phyloP scores from a whole-genome alignment of 2,329 filamentous ascomycete species.

The Hypomyces perniciosus region DNA sequence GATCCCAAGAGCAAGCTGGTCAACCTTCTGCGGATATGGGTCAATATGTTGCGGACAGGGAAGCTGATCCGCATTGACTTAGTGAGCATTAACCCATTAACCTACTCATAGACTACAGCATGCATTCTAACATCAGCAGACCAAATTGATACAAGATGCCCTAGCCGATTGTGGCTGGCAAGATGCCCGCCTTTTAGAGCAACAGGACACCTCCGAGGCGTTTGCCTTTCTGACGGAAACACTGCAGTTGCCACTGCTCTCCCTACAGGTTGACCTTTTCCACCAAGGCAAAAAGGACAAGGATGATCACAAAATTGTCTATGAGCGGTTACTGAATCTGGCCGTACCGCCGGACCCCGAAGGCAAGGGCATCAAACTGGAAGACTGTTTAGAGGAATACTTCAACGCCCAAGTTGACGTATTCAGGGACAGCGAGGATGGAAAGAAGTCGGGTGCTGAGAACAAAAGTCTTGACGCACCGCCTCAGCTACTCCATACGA shows the following conservation, averaged over 20 bases:
- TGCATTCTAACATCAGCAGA: constrained; percentile 43
- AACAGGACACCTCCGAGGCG: constrained; percentile 93
- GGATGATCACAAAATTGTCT: constrained; percentile 91
- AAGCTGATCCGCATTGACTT: constrained; percentile 81
- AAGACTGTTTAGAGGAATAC: constrained; percentile 88
- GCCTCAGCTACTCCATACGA: constrained; percentile 23
- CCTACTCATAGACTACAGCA: background rate
- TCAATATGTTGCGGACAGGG: constrained; percentile 82
- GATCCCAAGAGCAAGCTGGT: constrained; percentile 66
- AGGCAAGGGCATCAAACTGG: constrained; percentile 67
- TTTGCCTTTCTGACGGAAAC: constrained; percentile 93
- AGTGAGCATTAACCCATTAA: constrained; percentile 40
- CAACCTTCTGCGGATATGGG: constrained; percentile 79
- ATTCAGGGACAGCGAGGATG: constrained; percentile 60
- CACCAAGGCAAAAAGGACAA: constrained; percentile 80
- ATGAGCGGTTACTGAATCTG: constrained; percentile 84
- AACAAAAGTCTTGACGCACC: constrained; percentile 21
- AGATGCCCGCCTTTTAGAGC: constrained; percentile 68
- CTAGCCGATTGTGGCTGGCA: constrained; percentile 83
- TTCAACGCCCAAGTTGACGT: constrained; percentile 95
- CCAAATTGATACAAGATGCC: constrained; percentile 73
- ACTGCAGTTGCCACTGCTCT: constrained; percentile 78
- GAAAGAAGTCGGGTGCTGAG: constrained; percentile 37
- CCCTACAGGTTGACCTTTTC: constrained; percentile 89
- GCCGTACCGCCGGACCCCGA: constrained; percentile 75